These are phyloP conservation scores for Balakata baccata DNA, from an alignment of 345 rosid species.

Conservation along the genomic window DNA sequence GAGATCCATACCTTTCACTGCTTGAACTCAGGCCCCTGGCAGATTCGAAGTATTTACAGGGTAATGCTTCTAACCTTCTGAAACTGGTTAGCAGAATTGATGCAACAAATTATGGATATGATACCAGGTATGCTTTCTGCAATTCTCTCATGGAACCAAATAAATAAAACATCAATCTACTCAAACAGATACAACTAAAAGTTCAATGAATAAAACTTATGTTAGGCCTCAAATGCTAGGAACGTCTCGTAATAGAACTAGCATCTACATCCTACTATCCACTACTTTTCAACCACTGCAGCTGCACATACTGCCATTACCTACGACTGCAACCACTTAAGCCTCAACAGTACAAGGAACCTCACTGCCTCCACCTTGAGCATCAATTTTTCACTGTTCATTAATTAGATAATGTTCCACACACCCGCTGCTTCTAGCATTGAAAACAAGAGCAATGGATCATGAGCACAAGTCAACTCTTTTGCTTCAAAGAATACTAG, in stretches of 20 bases:
- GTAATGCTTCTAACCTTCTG: slow-evolving; percentile 31
- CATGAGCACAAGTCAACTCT: not conserved
- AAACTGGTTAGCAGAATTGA: slow-evolving; percentile 44
- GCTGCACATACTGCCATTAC: not conserved
- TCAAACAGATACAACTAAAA: not conserved
- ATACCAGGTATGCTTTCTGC: slow-evolving; percentile 40
- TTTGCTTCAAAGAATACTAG: not conserved
- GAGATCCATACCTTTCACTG: slow-evolving; percentile 46
- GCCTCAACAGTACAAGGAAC: not conserved
- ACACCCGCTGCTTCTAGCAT: not conserved
- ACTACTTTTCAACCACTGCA: not conserved
- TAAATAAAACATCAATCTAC: not conserved
- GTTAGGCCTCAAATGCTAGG: not conserved
- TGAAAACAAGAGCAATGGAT: not conserved
- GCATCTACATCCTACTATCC: not conserved
- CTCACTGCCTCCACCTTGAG: not conserved
- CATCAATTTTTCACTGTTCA: not conserved
- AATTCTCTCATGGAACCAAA: not conserved
- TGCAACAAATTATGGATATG: slow-evolving; percentile 30
- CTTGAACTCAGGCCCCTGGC: slow-evolving; percentile 50
- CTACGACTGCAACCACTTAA: not conserved
- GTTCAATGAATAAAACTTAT: not conserved
- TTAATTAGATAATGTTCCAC: not conserved
- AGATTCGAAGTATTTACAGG: slow-evolving; percentile 35
- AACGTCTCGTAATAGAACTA: not conserved